Evolutionary conservation across 2,329 filamentous ascomycete genomes (phyloP).

Genomic region (Pseudogymnoascus sp.): DNA sequence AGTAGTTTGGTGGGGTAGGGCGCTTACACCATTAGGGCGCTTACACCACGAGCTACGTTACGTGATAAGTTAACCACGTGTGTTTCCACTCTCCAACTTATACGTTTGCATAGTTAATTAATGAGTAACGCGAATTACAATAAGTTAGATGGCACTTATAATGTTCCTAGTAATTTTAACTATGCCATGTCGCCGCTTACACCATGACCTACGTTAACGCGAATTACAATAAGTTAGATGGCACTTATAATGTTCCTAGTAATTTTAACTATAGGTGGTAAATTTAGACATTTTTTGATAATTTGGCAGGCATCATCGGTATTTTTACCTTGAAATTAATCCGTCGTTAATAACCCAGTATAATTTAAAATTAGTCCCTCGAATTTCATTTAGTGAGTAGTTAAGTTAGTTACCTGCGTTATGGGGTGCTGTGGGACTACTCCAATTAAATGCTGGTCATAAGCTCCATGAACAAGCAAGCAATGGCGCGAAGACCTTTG

Average conservation of each 20-base stretch:
- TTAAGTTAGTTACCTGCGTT: not conserved
- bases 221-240: too few species aligned
- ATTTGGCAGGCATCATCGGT: not conserved
- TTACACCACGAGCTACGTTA: too few species aligned
- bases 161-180: not conserved
- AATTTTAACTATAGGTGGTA: not conserved
- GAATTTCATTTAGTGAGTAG: not conserved
- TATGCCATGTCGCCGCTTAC: too few species aligned
- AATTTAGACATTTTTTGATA: not conserved
- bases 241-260: too few species aligned
- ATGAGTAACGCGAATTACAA: too few species aligned
- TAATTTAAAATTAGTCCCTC: not conserved
- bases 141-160: too few species aligned
- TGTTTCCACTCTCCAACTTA: too few species aligned
- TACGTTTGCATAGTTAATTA: too few species aligned
- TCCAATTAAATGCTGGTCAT: not conserved
- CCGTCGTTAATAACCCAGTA: not conserved
- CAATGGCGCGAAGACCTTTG: not conserved
- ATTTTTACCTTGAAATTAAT: not conserved
- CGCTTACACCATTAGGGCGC: too few species aligned
- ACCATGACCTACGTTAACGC: too few species aligned
- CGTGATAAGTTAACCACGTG: too few species aligned
- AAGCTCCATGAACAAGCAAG: not conserved
- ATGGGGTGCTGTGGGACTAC: not conserved
- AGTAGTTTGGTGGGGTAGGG: too few species aligned